Evolutionary conservation across 345 rosid genomes (phyloP).

Genomic region (Triadica sebifera): DNA sequence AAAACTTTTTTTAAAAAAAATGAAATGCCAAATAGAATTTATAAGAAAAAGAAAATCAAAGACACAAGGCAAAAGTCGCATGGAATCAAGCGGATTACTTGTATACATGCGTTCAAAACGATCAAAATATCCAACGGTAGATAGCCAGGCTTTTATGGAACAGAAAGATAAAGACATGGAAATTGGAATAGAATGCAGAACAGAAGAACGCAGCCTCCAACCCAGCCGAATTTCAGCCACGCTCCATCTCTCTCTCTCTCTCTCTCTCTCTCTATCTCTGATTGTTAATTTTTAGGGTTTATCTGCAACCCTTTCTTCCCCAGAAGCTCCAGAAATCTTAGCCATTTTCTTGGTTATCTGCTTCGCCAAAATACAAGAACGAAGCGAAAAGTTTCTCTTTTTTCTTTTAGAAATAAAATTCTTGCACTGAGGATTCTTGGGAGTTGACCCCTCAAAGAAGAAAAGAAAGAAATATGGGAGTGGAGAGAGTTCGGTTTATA

Average conservation of each 20-base stretch:
- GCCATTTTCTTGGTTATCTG: neutral
- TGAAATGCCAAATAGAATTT: too few species aligned
- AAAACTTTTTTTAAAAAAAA: too few species aligned
- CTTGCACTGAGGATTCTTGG: neutral
- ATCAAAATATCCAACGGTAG: constrained; percentile 2
- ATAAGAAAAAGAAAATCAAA: too few species aligned
- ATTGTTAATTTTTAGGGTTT: neutral
- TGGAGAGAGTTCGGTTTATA: neutral
- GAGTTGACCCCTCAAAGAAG: neutral
- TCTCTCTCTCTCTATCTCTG: neutral
- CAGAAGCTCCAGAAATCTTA: constrained; percentile 1
- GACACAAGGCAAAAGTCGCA: too few species aligned
- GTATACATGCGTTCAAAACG: neutral
- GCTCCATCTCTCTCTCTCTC: neutral
- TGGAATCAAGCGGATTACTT: too few species aligned
- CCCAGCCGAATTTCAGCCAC: neutral
- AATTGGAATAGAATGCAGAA: neutral
- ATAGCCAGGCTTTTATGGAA: neutral
- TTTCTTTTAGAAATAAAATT: neutral
- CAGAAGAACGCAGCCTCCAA: neutral
- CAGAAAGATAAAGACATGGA: neutral
- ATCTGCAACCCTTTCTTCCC: neutral
- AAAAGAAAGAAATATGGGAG: neutral
- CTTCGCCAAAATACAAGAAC: neutral
- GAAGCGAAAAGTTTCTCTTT: neutral